Base-by-base conservation (phyloP, 139 green algal genomes). In the Chlamydomonas asymmetrica region DNA sequence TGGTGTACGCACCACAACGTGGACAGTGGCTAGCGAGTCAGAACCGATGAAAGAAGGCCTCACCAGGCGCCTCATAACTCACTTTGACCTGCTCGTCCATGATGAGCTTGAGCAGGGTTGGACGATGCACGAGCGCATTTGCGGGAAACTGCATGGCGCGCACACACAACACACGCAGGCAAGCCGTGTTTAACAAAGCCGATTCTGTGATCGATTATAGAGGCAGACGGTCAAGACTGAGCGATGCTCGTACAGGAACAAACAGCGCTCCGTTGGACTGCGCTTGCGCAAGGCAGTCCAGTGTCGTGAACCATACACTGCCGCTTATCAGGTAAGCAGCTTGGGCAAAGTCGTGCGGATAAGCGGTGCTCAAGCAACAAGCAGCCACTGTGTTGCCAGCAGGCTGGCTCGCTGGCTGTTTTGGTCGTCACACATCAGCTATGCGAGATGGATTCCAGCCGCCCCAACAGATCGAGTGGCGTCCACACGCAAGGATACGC, bases 111-210 rank as follows among this genome's bases (percentile, higher is more conserved):
- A 95, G 75, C 56, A 98, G 71, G 63, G 80, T 49, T 29, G 75
- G 79, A 27, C 94, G 88, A 79, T 98, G 92, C 37, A 69, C 70
- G 60, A 95, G 81, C 4, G 93, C 94, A 70, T 97, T 96, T 10
- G 80, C 73, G 8, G 94, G 94, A 69, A 85, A 95, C 90, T 97
- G 89, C 76, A 72, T 10, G 9, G 29, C 64, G 29, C 27, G 40
- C 16, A 1, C 20, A 45, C 31, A 9, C 7, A 22, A 39, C 20
- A 40, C 22, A 29, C 34, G 8, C 31, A 23, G 13, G 29, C 39
- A 31, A 38, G 39, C 57, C 29, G 16, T 64, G 38, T 39, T 5
- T 40, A 5, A 10, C 31, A 65, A n/a, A 8, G n/a, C n/a, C n/a
- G n/a, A n/a, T n/a, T n/a, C n/a, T n/a, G n/a, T n/a, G n/a, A n/a